Evolutionary conservation across 805 yeast species (phyloP).

Genomic region (Starmerella sp.): DNA sequence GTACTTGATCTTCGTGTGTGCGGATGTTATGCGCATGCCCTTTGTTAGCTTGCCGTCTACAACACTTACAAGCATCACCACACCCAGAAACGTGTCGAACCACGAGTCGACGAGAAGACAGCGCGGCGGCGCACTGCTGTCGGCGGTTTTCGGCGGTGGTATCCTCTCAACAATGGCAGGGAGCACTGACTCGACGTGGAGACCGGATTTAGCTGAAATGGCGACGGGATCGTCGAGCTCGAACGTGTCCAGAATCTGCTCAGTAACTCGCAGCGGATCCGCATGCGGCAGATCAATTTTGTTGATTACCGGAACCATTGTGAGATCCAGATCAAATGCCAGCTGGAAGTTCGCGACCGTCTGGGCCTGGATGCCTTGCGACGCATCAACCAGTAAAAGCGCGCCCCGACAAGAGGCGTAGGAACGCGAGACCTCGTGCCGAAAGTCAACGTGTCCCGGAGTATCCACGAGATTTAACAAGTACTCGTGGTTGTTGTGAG

Average conservation of each 20-base stretch:
- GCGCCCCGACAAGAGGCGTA: constrained; percentile 97
- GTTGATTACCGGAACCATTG: constrained; percentile 78
- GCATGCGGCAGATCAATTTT: constrained; percentile 86
- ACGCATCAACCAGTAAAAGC: constrained; percentile 76
- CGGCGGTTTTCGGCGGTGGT: constrained; percentile 51
- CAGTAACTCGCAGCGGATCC: constrained; percentile 65
- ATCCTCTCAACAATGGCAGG: constrained; percentile 73
- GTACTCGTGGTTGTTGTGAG: constrained; percentile 57
- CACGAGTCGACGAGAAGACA: constrained; percentile 91
- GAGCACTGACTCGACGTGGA: constrained; percentile 62
- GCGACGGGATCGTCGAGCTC: constrained; percentile 58
- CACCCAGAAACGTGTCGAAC: constrained; percentile 91
- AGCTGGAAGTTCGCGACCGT: constrained; percentile 94
- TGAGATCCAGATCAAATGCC: constrained; percentile 75
- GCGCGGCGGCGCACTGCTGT: constrained; percentile 40
- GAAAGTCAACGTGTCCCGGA: constrained; percentile 95
- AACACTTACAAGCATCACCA: constrained; percentile 68
- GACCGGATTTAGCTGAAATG: constrained; percentile 87
- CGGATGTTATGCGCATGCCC: constrained; percentile 67
- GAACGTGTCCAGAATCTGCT: constrained; percentile 75
- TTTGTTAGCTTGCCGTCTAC: constrained; percentile 71
- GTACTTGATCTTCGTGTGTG: constrained; percentile 62
- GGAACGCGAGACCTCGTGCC: constrained; percentile 86
- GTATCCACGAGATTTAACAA: constrained; percentile 86
- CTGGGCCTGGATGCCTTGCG: constrained; percentile 95